A percentile compares a stretch with the other conserved stretches of the same genome.
Conservation (phyloP, 2,329 filamentous ascomycete species). For the Clonostachys sp. region DNA sequence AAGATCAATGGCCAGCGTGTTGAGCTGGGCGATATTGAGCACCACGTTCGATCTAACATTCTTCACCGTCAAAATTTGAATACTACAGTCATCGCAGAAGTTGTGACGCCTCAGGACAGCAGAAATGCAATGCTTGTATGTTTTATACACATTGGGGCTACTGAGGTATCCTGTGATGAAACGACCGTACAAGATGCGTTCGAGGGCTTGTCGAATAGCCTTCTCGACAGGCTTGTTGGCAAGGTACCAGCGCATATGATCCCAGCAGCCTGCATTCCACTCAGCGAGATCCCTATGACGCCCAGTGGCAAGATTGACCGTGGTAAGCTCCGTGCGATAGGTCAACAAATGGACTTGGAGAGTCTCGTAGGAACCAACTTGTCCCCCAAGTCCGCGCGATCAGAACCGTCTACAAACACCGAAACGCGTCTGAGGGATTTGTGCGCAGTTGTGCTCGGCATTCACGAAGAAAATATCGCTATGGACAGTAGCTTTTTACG, state of each 20-base stretch:
- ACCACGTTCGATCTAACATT: background rate
- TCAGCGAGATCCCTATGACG: background rate
- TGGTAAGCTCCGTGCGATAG: slow-evolving; percentile 20
- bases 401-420: too few species aligned
- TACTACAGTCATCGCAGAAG: too few species aligned
- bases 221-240: too few species aligned
- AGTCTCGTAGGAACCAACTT: too few species aligned
- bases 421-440: slow-evolving; percentile 6
- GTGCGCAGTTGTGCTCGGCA: slow-evolving; percentile 36
- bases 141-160: too few species aligned
- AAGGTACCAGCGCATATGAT: background rate
- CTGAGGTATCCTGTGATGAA: too few species aligned
- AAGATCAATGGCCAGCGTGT: slow-evolving; percentile 50
- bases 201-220: too few species aligned
- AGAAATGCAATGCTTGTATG: too few species aligned
- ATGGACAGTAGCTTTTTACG: slow-evolving; percentile 5
- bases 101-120: too few species aligned
- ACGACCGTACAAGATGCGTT: too few species aligned
- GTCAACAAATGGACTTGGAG: slow-evolving; percentile 2
- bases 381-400: too few species aligned
- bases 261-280: background rate
- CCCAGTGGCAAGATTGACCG: background rate
- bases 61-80: too few species aligned
- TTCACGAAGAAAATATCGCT: slow-evolving; percentile 20
- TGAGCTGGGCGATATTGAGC: slow-evolving; percentile 34